phyloP scores from a whole-genome alignment of 2,329 filamentous ascomycete genomes.

The Pseudogymnoascus sp. region DNA sequence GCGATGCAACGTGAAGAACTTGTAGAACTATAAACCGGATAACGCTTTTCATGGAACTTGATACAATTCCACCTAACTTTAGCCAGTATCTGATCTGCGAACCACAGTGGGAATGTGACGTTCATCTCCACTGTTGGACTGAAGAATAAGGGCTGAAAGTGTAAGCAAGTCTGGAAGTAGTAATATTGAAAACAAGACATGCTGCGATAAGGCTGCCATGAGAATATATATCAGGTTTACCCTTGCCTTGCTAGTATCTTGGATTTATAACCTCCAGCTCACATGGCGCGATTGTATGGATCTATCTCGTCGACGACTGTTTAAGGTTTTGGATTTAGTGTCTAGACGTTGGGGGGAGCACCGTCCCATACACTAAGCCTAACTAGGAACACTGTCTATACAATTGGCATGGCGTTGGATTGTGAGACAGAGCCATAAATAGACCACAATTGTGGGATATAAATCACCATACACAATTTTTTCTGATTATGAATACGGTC shows the following conservation, averaged over 20 bases:
- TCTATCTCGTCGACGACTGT: neutral
- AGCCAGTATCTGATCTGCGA: neutral
- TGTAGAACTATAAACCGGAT: neutral
- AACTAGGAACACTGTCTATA: neutral
- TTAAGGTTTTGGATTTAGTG: neutral
- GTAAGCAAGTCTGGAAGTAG: neutral
- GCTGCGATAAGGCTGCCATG: neutral
- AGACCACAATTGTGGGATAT: neutral
- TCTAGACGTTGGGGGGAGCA: neutral
- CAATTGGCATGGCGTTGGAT: neutral
- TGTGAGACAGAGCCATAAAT: neutral
- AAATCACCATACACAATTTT: neutral
- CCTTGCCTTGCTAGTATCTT: neutral
- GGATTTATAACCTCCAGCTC: neutral
- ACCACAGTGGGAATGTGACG: neutral
- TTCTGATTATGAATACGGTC: neutral
- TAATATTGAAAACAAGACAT: neutral
- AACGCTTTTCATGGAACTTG: neutral
- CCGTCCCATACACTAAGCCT: neutral
- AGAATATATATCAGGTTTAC: neutral
- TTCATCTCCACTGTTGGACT: neutral
- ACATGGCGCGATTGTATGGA: neutral
- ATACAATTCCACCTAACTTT: neutral
- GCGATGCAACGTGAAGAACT: neutral
- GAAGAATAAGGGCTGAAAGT: neutral